Evolutionary conservation across 2,329 filamentous ascomycete genomes (phyloP), one percentile per base, ranked within the genome.

Genomic region (Fusarium proliferatum): DNA sequence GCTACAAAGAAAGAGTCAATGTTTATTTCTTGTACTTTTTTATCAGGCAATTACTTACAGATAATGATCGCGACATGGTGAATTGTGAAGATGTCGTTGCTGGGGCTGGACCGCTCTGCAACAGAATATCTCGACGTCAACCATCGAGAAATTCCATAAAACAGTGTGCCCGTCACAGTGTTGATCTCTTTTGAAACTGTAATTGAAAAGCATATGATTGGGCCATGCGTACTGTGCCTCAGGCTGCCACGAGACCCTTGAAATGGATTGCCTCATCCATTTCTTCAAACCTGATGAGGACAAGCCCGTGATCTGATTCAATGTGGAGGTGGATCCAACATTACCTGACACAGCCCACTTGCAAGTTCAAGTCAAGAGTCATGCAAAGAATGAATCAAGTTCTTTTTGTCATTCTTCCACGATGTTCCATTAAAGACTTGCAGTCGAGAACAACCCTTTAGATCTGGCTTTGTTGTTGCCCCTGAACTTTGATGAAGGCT

Each of bases 21-120:
- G 13, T 6, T 51, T 61, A 38, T 51, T 38, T 11, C 6, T 17
- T 5, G 1, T 4, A 23, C 17, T 57, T n/a, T 12, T 11, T 11
- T 56, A 59, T 53, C 39, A 61, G 46, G 49, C 57, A 39, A 2
- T 23, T 3, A 16, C 75, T 64, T 74, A 82, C 81, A 49, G 80
- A 81, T 73, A 79, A 62, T 65, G 79, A 76, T 64, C 80, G 80
- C 56, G 80, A 82, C 80, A 83, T 82, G 66, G 66, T 74, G 76
- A 72, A 76, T 67, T 70, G 73, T 60, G 48, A 28, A 42, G 46
- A 56, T 46, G 58, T 64, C 42, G 58, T 68, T 61, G 65, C 46
- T 58, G 28, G 61, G 38, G 48, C 61, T 51, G 39, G 15, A 42
- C 60, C 55, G 55, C 49, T 60, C 58, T 48, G 15, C 36, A 9